Evolutionary conservation across 768 basidiomycete genomes (phyloP).

Genomic region (Collybia nuda): DNA sequence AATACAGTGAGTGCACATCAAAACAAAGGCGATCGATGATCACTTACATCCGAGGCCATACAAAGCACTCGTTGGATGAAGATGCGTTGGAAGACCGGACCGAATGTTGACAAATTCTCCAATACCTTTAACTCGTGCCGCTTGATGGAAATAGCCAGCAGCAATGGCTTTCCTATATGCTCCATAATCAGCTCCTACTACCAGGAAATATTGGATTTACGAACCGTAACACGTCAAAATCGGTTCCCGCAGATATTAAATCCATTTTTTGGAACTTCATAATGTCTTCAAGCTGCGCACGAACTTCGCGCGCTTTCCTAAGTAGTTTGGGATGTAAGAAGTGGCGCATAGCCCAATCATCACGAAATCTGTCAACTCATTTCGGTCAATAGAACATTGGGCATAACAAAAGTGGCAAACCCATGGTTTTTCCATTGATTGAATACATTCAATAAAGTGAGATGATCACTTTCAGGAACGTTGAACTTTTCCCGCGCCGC

Average conservation of each 20-base stretch:
- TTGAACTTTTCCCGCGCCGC: slow-evolving; percentile 98
- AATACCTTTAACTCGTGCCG: slow-evolving; percentile 96
- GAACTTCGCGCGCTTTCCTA: slow-evolving; percentile 92
- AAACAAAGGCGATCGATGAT: not conserved
- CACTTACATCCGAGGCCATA: slow-evolving; percentile 92
- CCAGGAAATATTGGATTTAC: slow-evolving; percentile 11
- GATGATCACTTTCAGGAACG: slow-evolving; percentile 96
- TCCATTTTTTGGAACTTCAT: slow-evolving; percentile 99
- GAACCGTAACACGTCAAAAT: slow-evolving; percentile 85
- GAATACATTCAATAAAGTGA: slow-evolving; percentile 94
- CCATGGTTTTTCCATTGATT: slow-evolving; percentile 97
- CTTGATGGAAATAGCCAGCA: slow-evolving; percentile 98
- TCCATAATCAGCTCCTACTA: not conserved
- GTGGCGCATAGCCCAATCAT: slow-evolving; percentile 93
- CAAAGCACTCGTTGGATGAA: slow-evolving; percentile 95
- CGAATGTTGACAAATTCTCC: slow-evolving; percentile 98
- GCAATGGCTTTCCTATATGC: slow-evolving; percentile 86
- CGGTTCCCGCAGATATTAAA: slow-evolving; percentile 86
- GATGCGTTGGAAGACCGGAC: slow-evolving; percentile 90
- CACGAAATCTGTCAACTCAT: slow-evolving; percentile 66
- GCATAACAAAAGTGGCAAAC: slow-evolving; percentile 41
- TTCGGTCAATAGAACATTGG: slow-evolving; percentile 2
- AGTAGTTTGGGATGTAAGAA: slow-evolving; percentile 96
- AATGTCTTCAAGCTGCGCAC: slow-evolving; percentile 95
- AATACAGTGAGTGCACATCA: slow-evolving; percentile 10